These are phyloP conservation scores for Geotrichum carabidarum DNA, from an alignment of 1,139 yeast species.

Conservation along the genomic window DNA sequence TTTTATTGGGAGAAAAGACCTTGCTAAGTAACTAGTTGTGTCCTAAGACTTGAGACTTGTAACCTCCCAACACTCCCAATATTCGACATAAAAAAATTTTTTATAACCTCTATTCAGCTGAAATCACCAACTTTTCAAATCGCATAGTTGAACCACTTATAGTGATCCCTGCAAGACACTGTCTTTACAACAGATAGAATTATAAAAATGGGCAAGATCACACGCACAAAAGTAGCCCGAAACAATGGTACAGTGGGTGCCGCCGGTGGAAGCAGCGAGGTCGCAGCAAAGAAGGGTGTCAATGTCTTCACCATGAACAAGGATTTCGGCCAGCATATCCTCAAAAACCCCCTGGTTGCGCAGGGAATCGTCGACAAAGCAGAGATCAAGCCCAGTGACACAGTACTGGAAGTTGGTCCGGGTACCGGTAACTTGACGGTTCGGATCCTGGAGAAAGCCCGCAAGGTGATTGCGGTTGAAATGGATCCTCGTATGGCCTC, in stretches of 20 bases:
- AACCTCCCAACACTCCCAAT: constrained; percentile 6
- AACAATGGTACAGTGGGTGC: constrained; percentile 13
- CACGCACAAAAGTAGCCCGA: constrained; percentile 14
- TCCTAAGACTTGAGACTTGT: background rate
- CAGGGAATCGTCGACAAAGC: constrained; percentile 98
- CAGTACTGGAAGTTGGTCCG: constrained; percentile 95
- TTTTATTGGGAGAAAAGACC: background rate
- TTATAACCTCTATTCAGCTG: background rate
- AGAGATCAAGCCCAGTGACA: constrained; percentile 83
- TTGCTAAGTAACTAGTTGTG: background rate
- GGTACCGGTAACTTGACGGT: constrained; percentile 99
- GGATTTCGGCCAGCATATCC: constrained; percentile 92
- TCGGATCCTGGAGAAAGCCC: constrained; percentile 83
- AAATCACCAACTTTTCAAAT: background rate
- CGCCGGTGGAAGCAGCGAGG: constrained; percentile 10
- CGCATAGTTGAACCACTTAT: background rate
- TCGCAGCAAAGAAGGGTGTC: constrained; percentile 15
- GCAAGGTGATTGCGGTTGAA: constrained; percentile 89
- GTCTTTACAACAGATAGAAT: background rate
- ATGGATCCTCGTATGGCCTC: constrained; percentile 99
- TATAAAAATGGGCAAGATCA: constrained; percentile 11
- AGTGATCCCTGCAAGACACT: too few species aligned
- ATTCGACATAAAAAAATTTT: background rate
- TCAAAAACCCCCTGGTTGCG: constrained; percentile 92
- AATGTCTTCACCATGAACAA: constrained; percentile 89